Percentiles rank a stretch among this genome's conserved stretches.
Evolutionary conservation across 805 yeast species (phyloP).

Genomic region (Kluyveromyces starmeri): DNA sequence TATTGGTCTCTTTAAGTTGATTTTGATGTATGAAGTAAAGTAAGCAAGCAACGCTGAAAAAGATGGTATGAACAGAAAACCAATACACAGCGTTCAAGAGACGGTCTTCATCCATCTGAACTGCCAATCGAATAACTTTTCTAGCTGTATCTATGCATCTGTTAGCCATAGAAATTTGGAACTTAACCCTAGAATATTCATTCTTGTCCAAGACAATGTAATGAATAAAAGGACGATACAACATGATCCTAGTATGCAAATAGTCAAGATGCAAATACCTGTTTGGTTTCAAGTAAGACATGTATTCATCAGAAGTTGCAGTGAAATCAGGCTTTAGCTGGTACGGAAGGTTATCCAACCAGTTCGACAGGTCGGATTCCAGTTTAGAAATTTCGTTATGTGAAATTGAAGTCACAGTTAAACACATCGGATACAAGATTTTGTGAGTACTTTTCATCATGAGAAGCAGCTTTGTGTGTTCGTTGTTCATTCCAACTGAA

Average conservation of each 20-base stretch:
- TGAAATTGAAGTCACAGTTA: slow-evolving; percentile 14
- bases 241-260: slow-evolving; percentile 66
- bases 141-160: slow-evolving; percentile 81
- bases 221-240: slow-evolving; percentile 85
- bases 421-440: slow-evolving; percentile 47
- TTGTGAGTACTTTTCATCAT: slow-evolving; percentile 62
- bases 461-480: slow-evolving; percentile 67
- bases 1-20: slow-evolving; percentile 7
- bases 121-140: slow-evolving; percentile 70
- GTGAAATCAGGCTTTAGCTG: slow-evolving; percentile 65
- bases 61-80: slow-evolving; percentile 85
- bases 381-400: slow-evolving; percentile 9
- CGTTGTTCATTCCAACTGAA: slow-evolving; percentile 73
- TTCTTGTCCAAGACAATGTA: slow-evolving; percentile 39
- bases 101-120: slow-evolving; percentile 65
- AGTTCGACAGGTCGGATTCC: slow-evolving; percentile 37
- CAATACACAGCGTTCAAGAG: slow-evolving; percentile 80
- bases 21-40: slow-evolving; percentile 41
- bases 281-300: slow-evolving; percentile 58
- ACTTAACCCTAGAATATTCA: slow-evolving; percentile 39
- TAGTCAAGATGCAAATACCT: slow-evolving; percentile 63
- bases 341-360: slow-evolving; percentile 64
- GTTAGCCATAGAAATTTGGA: slow-evolving; percentile 64
- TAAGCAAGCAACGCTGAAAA: slow-evolving; percentile 80
- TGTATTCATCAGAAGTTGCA: slow-evolving; percentile 44